Evolutionary conservation across 1,284 basidiomycete genomes (phyloP), one percentile per base, ranked within the genome.

Genomic region (Heterobasidion irregulare): DNA sequence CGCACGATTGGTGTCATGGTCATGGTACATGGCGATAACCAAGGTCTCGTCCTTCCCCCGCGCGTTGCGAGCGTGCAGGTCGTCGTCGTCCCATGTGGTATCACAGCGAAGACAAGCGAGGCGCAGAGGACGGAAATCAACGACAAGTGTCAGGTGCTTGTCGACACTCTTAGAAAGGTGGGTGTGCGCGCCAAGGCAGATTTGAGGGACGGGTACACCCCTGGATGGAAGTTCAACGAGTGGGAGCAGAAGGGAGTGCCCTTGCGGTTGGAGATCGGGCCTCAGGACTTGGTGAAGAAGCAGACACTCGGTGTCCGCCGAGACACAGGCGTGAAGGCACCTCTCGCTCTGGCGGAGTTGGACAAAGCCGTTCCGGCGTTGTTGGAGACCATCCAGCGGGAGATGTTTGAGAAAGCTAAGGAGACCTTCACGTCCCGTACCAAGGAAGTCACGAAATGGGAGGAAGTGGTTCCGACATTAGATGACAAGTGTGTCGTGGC

Each of bases 211-310:
- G 93, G 91, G 32, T 97, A 99, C 75, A 98, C 94, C 50, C 96
- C 96, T 13, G 96, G 96, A 47, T 99, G 89, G 78, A 99, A 99
- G 76, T 99, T 98, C 77, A 98, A 98, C 70, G 93, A 98, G 68
- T 98, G 96, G 94, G 97, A 99, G 76, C 88, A 97, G 74, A 93
- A 94, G 81, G 97, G 97, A 71, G 94, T 98, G 35, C 97, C 96
- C 19, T 78, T 99, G 57, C 92, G 96, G 61, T 86, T 99, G 62
- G 97, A 99, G 74, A 86, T 99, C 61, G 97, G 96, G 10, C 96
- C 96, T 53, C 87, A 91, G 61, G 96, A 99, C 71, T 77, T 99
- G 60, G 81, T 82, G 54, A 92, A 93, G 74, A 72, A 84, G 58
- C 85, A 94, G 66, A 90, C 90, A 0, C 73, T 98, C 49, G 79